Evolutionary conservation across 2,329 filamentous ascomycete species (phyloP).

Genomic region (Cyclaneusma minus): DNA sequence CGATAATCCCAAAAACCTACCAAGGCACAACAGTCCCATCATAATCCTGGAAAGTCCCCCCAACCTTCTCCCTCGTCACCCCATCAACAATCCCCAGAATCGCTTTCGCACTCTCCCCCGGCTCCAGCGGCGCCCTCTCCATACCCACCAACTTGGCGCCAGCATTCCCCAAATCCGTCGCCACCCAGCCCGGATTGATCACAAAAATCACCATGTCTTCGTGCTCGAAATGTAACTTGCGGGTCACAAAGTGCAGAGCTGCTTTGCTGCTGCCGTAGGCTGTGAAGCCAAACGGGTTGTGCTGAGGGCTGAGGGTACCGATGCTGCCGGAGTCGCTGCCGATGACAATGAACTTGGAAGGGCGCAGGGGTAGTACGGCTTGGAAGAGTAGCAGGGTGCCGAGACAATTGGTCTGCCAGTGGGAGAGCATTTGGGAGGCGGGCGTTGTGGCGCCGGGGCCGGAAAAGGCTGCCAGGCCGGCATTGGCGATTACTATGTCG

Average conservation of each 20-base stretch:
- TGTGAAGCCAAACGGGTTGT: constrained; percentile 6
- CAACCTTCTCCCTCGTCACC: too few species aligned
- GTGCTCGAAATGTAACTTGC: constrained; percentile 22
- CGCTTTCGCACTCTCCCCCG: too few species aligned
- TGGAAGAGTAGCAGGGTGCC: constrained; percentile 28
- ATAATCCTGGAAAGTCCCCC: too few species aligned
- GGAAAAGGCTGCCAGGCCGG: constrained; percentile 23
- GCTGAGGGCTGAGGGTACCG: constrained; percentile 6
- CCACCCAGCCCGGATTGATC: constrained; percentile 20
- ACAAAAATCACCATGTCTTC: constrained; percentile 18
- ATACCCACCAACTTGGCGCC: constrained; percentile 19
- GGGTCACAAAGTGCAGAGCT: constrained; percentile 20
- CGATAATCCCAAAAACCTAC: too few species aligned
- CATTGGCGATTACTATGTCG: constrained; percentile 37
- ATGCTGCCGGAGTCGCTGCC: constrained; percentile 15
- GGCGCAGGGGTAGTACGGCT: constrained; percentile 23
- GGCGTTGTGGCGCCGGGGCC: constrained; percentile 19
- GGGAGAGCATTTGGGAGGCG: constrained; percentile 20
- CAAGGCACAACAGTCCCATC: too few species aligned
- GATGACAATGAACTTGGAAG: constrained; percentile 24
- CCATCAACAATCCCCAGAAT: too few species aligned
- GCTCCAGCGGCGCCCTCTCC: constrained; percentile 19
- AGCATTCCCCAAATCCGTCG: constrained; percentile 25
- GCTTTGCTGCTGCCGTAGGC: constrained; percentile 30
- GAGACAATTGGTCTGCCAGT: constrained; percentile 27